Percentiles rank a stretch among this genome's conserved stretches.
Conservation (phyloP, 2,329 filamentous ascomycete genomes). For the Fusarium agapanthi region DNA sequence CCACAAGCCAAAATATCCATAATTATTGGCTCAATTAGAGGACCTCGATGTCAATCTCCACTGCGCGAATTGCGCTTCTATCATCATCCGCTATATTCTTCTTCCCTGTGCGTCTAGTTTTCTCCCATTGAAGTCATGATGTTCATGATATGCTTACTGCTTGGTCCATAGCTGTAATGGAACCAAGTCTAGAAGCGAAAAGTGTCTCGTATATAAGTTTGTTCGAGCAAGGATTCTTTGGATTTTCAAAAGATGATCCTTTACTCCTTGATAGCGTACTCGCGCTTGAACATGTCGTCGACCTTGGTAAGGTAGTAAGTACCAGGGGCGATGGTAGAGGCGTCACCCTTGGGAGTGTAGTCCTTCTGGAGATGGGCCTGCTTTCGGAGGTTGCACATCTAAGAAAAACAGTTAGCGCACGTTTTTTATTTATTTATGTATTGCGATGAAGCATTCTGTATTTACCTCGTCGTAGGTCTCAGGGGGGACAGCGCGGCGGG, state of each 20-base stretch:
- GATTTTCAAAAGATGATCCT: neutral
- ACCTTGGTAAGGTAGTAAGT: slow-evolving; percentile 84
- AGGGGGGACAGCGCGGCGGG: slow-evolving; percentile 72
- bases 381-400: slow-evolving; percentile 84
- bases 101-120: slow-evolving; percentile 42
- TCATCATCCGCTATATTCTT: slow-evolving; percentile 35
- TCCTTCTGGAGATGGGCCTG: slow-evolving; percentile 84
- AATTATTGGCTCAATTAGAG: slow-evolving; percentile 41
- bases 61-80: slow-evolving; percentile 34
- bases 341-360: slow-evolving; percentile 74
- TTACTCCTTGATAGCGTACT: slow-evolving; percentile 79
- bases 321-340: slow-evolving; percentile 70
- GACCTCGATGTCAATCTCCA: slow-evolving; percentile 28
- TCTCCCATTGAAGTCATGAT: slow-evolving; percentile 33
- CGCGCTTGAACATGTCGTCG: slow-evolving; percentile 86
- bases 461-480: slow-evolving; percentile 78
- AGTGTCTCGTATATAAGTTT: slow-evolving; percentile 18
- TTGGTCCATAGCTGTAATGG: slow-evolving; percentile 11
- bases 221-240: slow-evolving; percentile 25
- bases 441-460: slow-evolving; percentile 18
- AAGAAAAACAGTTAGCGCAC: slow-evolving; percentile 34
- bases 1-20: slow-evolving; percentile 36
- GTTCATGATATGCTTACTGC: slow-evolving; percentile 32
- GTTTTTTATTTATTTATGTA: neutral
- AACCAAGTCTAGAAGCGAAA: slow-evolving; percentile 23